Conservation (phyloP, 2,329 filamentous ascomycete species). For the Mycocentrospora acerina region DNA sequence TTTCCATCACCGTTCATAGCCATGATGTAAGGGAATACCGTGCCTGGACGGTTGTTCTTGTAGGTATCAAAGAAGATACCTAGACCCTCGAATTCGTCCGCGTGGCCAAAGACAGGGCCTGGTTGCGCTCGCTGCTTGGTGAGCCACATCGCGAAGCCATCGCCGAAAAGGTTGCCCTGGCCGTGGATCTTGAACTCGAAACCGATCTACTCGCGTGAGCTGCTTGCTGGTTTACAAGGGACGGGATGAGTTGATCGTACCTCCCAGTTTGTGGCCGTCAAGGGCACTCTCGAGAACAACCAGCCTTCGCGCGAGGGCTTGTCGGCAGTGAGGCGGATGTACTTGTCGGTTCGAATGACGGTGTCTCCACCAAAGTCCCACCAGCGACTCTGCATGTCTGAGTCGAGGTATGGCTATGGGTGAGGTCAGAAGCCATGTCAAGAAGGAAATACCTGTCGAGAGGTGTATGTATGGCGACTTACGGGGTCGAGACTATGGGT, state of each 20-base stretch:
- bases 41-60: constrained; percentile 97
- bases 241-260: constrained; percentile 40
- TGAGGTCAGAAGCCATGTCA: constrained; percentile 13
- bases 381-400: constrained; percentile 97
- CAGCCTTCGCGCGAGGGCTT: constrained; percentile 87
- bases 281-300: constrained; percentile 89
- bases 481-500: constrained; percentile 83
- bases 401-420: constrained; percentile 86
- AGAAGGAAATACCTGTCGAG: background rate
- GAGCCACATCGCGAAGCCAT: constrained; percentile 97
- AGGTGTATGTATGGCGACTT: constrained; percentile 43
- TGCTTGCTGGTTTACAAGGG: background rate
- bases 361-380: constrained; percentile 98
- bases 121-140: constrained; percentile 83
- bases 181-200: constrained; percentile 94
- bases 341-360: constrained; percentile 74
- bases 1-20: constrained; percentile 94
- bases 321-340: constrained; percentile 90
- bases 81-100: constrained; percentile 88
- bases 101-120: constrained; percentile 84
- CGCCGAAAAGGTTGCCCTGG: constrained; percentile 85
- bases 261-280: constrained; percentile 99
- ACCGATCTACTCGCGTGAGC: constrained; percentile 63
- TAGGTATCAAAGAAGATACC: constrained; percentile 98
- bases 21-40: constrained; percentile 97